Base-by-base conservation (phyloP, 1,139 yeast genomes). In the Candida sojae region DNA sequence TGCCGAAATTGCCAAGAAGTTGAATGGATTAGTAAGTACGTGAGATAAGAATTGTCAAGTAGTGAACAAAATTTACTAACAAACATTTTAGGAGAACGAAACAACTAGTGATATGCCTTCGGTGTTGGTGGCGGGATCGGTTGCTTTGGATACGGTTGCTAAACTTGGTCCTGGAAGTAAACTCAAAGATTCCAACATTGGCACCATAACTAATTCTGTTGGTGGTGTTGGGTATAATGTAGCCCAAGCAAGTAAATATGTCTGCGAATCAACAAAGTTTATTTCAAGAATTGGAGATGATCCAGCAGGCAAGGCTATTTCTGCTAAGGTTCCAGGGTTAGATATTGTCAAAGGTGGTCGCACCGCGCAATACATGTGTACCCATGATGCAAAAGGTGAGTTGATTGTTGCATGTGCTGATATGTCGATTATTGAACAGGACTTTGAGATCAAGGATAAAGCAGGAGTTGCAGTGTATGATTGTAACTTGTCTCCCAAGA, bases 221-320 rank as follows among this genome's bases (percentile, higher is more conserved):
- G 97, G 97, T 0, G 97, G 97, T 0, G 97, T 90, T 0, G 97
- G 90, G 0, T 84, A 79, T 59, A 91, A 90, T 58, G 83, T 89
- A 13, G 83, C 88, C 0, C 60, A 80, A 17, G 93, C 95, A 0
- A 61, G 70, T 47, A 50, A 54, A 34, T 70, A 68, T 48, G 58
- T 64, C 6, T 63, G 59, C 13, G 56, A 59, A 5, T 54, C 46
- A 33, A 48, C 58, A 4, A 72, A 82, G 30, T 71, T 90, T 6
- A 71, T 89, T 0, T 82, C 91, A 0, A 67, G 79, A 4, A 77
- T 88, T 21, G 88, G 88, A 0, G 59, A 75, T 23, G 93, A 87
- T 54, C 62, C 72, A 11, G 75, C 80, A 2, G 88, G 86, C 0
- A 60, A 67, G 5, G 58, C 77, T 3, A 64, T 84, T 3, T 42